Evolutionary conservation across 2,329 filamentous ascomycete species (phyloP).

Genomic region (Ceratocystis variospora): DNA sequence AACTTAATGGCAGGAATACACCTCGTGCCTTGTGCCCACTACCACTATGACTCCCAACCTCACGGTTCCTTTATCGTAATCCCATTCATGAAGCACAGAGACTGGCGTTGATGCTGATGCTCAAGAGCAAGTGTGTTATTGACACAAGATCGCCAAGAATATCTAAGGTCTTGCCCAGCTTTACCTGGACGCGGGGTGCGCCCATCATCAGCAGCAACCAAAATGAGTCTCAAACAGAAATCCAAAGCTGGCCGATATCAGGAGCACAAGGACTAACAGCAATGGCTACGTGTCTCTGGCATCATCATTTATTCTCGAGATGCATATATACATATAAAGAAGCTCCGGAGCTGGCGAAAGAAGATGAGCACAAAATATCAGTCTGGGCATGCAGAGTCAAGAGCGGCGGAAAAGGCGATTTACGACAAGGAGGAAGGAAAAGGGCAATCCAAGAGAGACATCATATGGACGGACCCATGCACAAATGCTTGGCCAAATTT

Average conservation of each 20-base stretch:
- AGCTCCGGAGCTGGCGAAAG: neutral
- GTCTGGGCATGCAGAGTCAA: neutral
- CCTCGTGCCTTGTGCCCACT: too few relatives aligned
- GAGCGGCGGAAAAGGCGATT: too few relatives aligned
- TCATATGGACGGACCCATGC: neutral
- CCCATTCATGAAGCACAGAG: neutral
- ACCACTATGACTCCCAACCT: neutral
- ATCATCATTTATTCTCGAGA: neutral
- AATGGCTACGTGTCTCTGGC: neutral
- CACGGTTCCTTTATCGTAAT: neutral
- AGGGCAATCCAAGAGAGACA: neutral
- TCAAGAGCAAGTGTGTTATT: neutral
- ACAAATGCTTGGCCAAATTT: neutral
- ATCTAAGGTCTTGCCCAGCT: neutral
- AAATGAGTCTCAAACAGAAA: neutral
- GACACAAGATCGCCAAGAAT: neutral
- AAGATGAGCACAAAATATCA: neutral
- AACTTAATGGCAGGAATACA: neutral
- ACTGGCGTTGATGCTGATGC: neutral
- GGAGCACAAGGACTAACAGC: neutral
- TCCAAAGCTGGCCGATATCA: neutral
- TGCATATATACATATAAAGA: neutral
- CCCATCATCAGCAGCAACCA: too few relatives aligned
- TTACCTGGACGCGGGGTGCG: neutral
- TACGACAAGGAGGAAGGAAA: neutral